These are phyloP conservation scores for Xylaria sp. DNA, from an alignment of 2,329 filamentous ascomycete genomes.

Conservation along the genomic window DNA sequence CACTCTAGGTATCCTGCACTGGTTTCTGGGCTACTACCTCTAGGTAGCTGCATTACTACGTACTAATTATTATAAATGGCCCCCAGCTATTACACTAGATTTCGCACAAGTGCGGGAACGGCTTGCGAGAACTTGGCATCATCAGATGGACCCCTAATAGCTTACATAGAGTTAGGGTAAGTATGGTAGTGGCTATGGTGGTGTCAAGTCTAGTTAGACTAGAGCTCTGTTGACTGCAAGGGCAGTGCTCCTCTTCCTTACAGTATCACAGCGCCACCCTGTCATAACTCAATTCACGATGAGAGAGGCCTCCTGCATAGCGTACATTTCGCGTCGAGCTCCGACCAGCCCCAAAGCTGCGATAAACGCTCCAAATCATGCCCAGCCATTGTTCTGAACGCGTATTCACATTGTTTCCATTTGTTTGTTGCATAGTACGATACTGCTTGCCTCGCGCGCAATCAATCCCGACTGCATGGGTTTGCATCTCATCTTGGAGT, in stretches of 20 bases:
- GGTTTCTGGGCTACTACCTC: neutral
- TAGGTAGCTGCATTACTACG: neutral
- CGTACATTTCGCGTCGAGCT: neutral
- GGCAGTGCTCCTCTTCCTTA: constrained; percentile 24
- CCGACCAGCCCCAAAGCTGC: neutral
- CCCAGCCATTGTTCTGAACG: neutral
- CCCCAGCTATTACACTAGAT: too few species aligned
- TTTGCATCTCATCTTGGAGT: neutral
- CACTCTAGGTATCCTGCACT: neutral
- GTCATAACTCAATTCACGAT: constrained; percentile 5
- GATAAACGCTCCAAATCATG: neutral
- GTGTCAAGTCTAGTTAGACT: neutral
- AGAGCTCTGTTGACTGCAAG: constrained; percentile 5
- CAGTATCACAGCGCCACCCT: constrained; percentile 27
- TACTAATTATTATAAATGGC: neutral
- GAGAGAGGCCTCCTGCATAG: constrained; percentile 25
- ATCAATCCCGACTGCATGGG: neutral
- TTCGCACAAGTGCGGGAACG: too few species aligned
- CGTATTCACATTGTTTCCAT: neutral
- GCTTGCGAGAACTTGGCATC: too few species aligned
- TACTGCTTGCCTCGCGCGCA: neutral
- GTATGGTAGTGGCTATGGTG: neutral
- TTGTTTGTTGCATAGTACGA: neutral
- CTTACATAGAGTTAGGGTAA: neutral
- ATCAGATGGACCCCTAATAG: neutral